These are phyloP conservation scores for Udeniomyces megalosporus DNA, from an alignment of 768 basidiomycete species.

Conservation along the genomic window DNA sequence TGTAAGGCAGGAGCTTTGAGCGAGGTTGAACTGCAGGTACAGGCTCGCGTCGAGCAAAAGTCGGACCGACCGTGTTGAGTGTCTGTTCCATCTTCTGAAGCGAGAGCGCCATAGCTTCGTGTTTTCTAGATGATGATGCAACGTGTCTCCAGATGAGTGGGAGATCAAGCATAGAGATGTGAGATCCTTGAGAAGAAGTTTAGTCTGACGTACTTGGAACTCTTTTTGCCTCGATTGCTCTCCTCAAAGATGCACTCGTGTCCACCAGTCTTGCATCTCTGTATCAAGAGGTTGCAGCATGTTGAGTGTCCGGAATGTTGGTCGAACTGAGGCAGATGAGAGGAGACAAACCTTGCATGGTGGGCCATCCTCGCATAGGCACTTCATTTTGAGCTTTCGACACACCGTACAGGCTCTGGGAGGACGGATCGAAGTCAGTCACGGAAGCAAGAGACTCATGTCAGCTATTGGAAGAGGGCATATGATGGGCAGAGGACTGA, in stretches of 20 bases:
- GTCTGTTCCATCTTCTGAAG: constrained; percentile 82
- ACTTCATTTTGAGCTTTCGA: constrained; percentile 83
- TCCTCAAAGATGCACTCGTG: constrained; percentile 94
- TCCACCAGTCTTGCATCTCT: constrained; percentile 40
- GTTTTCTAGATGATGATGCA: constrained; percentile 12
- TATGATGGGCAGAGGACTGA: no score
- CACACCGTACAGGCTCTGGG: constrained; percentile 78
- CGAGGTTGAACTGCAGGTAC: no score
- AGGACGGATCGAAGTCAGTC: no score
- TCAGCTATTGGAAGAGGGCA: no score
- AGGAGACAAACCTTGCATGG: constrained; percentile 47
- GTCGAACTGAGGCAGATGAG: not conserved
- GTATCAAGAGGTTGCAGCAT: not conserved
- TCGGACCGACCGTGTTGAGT: constrained; percentile 34
- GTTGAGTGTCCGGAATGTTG: not conserved
- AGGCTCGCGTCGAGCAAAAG: constrained; percentile 73
- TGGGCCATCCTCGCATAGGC: constrained; percentile 71
- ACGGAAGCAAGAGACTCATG: no score
- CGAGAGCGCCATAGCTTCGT: constrained; percentile 33
- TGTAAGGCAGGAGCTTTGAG: no score
- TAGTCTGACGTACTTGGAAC: constrained; percentile 27
- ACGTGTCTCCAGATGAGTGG: not conserved
- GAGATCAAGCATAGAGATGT: not conserved
- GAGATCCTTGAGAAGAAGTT: not conserved
- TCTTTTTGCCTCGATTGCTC: constrained; percentile 81